Conservation (phyloP, 805 yeast genomes). For the Nakazawaea anatomiae region DNA sequence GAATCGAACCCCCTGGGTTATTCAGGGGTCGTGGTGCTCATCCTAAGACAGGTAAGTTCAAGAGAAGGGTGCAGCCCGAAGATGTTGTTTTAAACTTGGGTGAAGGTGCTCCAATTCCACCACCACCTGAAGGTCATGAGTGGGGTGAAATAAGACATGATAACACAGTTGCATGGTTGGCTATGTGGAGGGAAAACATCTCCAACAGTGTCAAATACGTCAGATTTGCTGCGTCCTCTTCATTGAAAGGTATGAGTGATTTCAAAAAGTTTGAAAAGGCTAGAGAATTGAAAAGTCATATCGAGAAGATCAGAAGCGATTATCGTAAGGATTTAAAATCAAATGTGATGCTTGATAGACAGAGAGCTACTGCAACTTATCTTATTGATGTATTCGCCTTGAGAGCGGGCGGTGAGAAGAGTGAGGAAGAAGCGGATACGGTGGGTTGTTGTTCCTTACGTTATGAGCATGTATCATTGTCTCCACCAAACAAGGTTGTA, state of each 20-base stretch:
- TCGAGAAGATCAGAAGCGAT: conserved; percentile 68
- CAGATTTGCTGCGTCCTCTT: conserved; percentile 83
- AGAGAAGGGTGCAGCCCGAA: conserved; percentile 83
- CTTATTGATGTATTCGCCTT: conserved; percentile 88
- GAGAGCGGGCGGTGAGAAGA: conserved; percentile 97
- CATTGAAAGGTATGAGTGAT: conserved; percentile 87
- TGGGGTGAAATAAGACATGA: conserved; percentile 93
- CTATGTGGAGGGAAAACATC: conserved; percentile 95
- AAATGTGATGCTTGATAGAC: conserved; percentile 77
- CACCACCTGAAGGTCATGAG: conserved; percentile 77
- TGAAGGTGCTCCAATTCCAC: conserved; percentile 64
- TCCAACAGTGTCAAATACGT: conserved; percentile 82
- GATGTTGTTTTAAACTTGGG: conserved; percentile 83
- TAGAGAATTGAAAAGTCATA: conserved; percentile 69
- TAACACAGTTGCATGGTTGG: conserved; percentile 90
- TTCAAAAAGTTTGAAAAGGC: conserved; percentile 92
- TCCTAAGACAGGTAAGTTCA: conserved; percentile 90
- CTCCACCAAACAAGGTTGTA: conserved; percentile 79
- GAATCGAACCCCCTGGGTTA: conserved; percentile 94
- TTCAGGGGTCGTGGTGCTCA: conserved; percentile 97
- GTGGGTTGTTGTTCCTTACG: conserved; percentile 96
- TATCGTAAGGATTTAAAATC: conserved; percentile 67
- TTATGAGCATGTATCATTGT: conserved; percentile 80
- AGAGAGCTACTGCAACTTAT: conserved; percentile 90
- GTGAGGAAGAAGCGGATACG: conserved; percentile 96